Percentiles rank a stretch among this genome's conserved stretches.
Evolutionary conservation across 2,329 filamentous ascomycete genomes (phyloP).

Genomic region (Pseudogymnoascus sp.): DNA sequence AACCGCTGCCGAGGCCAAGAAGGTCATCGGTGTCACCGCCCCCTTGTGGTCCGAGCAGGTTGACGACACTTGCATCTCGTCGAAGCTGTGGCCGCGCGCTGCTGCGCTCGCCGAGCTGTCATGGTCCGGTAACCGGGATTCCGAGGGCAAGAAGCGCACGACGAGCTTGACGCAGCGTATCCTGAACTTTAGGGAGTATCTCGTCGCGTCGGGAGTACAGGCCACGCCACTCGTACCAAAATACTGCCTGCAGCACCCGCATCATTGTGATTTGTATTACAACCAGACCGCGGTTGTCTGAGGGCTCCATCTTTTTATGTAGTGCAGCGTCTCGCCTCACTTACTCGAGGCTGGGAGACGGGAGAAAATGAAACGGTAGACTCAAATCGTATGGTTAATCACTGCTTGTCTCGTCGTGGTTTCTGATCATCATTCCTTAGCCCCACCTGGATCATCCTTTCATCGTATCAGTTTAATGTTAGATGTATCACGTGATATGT

Average conservation of each 20-base stretch:
- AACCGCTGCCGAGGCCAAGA: conserved; percentile 48
- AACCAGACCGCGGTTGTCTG: conserved; percentile 34
- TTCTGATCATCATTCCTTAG: neutral
- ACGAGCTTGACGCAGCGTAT: conserved; percentile 47
- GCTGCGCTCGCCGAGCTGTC: conserved; percentile 66
- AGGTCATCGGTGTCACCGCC: conserved; percentile 73
- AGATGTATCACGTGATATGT: neutral
- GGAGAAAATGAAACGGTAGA: neutral
- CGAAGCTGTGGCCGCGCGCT: conserved; percentile 66
- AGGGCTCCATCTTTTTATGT: conserved; percentile 14
- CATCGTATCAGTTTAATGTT: neutral
- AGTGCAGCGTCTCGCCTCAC: neutral
- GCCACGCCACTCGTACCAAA: conserved; percentile 46
- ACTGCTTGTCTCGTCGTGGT: neutral
- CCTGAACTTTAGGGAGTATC: conserved; percentile 51
- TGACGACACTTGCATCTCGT: conserved; percentile 65
- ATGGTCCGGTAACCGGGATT: conserved; percentile 65
- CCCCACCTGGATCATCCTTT: neutral
- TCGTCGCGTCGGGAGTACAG: conserved; percentile 44
- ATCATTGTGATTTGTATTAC: conserved; percentile 47
- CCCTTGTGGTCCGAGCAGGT: conserved; percentile 72
- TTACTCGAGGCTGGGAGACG: neutral
- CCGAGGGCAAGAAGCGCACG: conserved; percentile 56
- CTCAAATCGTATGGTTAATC: neutral
- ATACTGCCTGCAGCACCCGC: conserved; percentile 50